Base-by-base conservation (phyloP, 2,329 filamentous ascomycete genomes). In the Pseudofabraea citricarpa region DNA sequence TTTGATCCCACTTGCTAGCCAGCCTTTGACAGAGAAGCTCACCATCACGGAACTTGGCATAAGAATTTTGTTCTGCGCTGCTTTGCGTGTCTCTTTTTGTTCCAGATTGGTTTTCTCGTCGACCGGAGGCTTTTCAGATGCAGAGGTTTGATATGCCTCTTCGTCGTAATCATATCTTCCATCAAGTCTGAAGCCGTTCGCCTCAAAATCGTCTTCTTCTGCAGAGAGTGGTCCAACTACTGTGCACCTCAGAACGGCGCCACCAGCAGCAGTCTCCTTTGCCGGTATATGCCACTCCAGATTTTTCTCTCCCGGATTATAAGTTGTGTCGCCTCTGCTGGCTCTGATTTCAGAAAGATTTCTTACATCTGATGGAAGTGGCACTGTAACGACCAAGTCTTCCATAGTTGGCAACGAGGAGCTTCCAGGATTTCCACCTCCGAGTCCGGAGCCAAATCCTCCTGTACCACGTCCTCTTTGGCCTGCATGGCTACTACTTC, bases 271-370 rank as follows among this genome's bases (percentile, higher is more conserved):
- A 2, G 90, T 74, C 44, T 95, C 90, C 65, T 89, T 90, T 19
- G 79, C 77, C 1, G 83, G 79, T 31, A 97, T 80, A 45, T 82
- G 78, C 91, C 91, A 97, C 63, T 95, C 87, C 7, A 96, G 71
- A 2, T 77, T 64, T 36, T 76, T 75, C 40, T 87, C 88, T 2
- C 81, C 81, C 0, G 85, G 81, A 42, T 79, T 85, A 67, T 90
- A 96, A 44, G 77, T 81, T 2, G 89, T 90, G 53, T 97, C 91
- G 26, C 90, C 91, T 51, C 81, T 82, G 53, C 81, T 87, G 2
- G 90, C 79, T 44, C 88, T 79, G 43, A 96, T 75, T 57, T 96
- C 90, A 5, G 81, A 82, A 13, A 97, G 71, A 59, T 90, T 95
- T 45, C 88, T 81, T 40, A 96, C 89, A 20, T 81, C 78, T 4